A percentile compares a stretch with the other conserved stretches of the same genome.
Conservation (phyloP, 768 basidiomycete genomes). For the Russula dissimulans region DNA sequence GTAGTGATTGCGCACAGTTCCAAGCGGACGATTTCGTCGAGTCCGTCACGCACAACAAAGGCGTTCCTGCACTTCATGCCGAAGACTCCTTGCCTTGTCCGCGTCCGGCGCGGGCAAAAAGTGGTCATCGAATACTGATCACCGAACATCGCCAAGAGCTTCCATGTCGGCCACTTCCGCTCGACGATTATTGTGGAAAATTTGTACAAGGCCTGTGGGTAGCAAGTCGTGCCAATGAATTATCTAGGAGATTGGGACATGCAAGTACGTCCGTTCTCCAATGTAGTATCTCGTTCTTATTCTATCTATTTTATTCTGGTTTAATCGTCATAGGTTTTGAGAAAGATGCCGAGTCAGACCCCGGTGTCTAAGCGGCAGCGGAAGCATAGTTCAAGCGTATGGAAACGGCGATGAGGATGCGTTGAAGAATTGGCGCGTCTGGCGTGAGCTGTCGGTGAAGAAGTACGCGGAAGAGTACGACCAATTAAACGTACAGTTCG, state of each 20-base stretch:
- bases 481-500: constrained; percentile 82
- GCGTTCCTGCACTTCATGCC: constrained; percentile 79
- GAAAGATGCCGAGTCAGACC: constrained; percentile 69
- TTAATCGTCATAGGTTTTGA: constrained; percentile 87
- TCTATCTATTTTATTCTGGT: constrained; percentile 46
- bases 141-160: constrained; percentile 97
- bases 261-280: constrained; percentile 46
- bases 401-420: constrained; percentile 85
- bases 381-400: constrained; percentile 88
- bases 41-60: constrained; percentile 54
- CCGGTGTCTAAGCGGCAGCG: constrained; percentile 64
- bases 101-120: constrained; percentile 71
- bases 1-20: constrained; percentile 45
- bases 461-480: constrained; percentile 87
- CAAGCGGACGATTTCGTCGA: constrained; percentile 72
- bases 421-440: constrained; percentile 81
- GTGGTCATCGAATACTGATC: constrained; percentile 88
- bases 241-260: constrained; percentile 99
- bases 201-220: constrained; percentile 85
- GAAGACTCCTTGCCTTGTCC: constrained; percentile 53
- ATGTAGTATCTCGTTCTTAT: background rate
- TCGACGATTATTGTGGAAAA: constrained; percentile 98
- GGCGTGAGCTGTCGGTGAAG: constrained; percentile 84
- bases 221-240: constrained; percentile 86
- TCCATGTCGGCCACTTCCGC: constrained; percentile 94